Base-by-base conservation (phyloP, 768 basidiomycete species). In the Coprinopsis strossmayeri region DNA sequence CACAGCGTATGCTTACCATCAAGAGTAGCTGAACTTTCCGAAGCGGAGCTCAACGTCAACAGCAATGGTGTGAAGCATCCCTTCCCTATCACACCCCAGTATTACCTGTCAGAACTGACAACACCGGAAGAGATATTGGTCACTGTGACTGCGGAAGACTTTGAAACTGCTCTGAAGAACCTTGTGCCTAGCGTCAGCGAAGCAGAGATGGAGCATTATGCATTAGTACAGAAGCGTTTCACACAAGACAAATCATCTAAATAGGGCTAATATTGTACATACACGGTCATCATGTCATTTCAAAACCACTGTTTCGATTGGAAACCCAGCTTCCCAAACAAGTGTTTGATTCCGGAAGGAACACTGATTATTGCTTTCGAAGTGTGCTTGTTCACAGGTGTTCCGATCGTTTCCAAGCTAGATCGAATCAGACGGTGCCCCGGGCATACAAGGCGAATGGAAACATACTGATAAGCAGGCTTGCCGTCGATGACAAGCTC, bases 151-250 rank as follows among this genome's bases (percentile, higher is more conserved):
- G 69, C 70, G 52, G 70, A 68, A 21, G 95, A 98, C 65, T 98
- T 98, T 64, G 70, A 78, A 25, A 63, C 62, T 11, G 94, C 95
- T 2, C 67, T 97, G 20, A 55, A 64, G 2, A 80, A 80, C 49
- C 71, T 94, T 2, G 71, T 84, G 10, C 90, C 91, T 2, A 91
- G 87, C 58, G 84, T 98, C 17, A 93, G 84, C 59, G 73, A 84
- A 51, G 75, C 76, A 5, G 95, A 97, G 63, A 82, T 98, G 80
- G 75, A 78, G 1, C 87, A 91, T 58, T 98, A 98, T 63, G 72
- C 72, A 40, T 65, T 66, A 48, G 79, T 96, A 9, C 87, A 89
- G 62, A 65, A 69, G 54, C 74, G 75, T 30, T 92, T 93, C 62
- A 81, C 84, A 9, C 62, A 61, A 45, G 49, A 56, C 32, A 48